phyloP scores from a whole-genome alignment of 2,329 filamentous ascomycete species.

The Aureobasidium musti region DNA sequence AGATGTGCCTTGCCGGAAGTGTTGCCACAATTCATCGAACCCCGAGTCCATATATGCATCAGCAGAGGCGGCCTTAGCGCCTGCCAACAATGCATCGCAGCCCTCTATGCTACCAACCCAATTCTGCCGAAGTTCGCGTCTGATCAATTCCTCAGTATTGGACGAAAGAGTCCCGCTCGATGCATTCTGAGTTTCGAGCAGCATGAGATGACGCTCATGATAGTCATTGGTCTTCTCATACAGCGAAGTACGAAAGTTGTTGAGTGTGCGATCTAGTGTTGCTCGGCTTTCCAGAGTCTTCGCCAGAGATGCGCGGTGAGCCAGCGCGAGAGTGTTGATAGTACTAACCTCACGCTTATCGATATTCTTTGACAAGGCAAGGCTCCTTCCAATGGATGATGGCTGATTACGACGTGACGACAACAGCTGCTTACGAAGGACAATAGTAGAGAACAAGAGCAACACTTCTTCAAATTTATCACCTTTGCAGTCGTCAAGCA shows the following conservation, averaged over 20 bases:
- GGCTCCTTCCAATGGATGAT: constrained; percentile 52
- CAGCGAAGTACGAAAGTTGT: constrained; percentile 66
- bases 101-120: constrained; percentile 79
- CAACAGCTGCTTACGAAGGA: constrained; percentile 69
- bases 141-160: constrained; percentile 44
- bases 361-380: constrained; percentile 49
- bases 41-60: constrained; percentile 66
- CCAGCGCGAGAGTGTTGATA: constrained; percentile 68
- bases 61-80: constrained; percentile 59
- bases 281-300: constrained; percentile 33
- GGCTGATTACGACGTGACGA: constrained; percentile 44
- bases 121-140: constrained; percentile 65
- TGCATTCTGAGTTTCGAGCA: not conserved
- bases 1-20: constrained; percentile 54
- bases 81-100: constrained; percentile 69
- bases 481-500: constrained; percentile 94
- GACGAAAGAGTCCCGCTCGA: constrained; percentile 10
- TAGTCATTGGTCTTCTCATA: constrained; percentile 63
- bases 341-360: constrained; percentile 41
- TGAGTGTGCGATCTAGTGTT: constrained; percentile 56
- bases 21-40: constrained; percentile 73
- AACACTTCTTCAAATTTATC: constrained; percentile 87
- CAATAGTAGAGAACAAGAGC: constrained; percentile 77
- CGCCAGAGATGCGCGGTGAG: constrained; percentile 69
- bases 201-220: constrained; percentile 44